Conservation (phyloP, 192 early-diverging fungal species). For the Coemansia sp. region DNA sequence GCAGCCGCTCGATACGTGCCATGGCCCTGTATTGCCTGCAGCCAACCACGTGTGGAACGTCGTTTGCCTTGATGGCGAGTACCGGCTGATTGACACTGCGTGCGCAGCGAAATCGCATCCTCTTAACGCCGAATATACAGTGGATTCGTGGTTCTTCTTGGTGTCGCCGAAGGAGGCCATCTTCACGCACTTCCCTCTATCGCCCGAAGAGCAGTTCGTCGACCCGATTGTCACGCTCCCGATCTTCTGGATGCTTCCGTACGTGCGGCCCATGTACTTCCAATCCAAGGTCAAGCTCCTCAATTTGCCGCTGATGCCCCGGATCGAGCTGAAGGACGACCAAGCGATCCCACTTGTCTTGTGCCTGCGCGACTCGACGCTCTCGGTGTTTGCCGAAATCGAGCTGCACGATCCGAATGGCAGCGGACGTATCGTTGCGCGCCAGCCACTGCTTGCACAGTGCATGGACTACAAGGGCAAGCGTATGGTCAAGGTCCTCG, state of each 20-base stretch:
- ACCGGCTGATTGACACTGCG: slow-evolving; percentile 50
- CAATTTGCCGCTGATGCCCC: slow-evolving; percentile 44
- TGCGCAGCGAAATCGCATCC: slow-evolving; percentile 50
- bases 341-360: slow-evolving; percentile 46
- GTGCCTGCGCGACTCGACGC: slow-evolving; percentile 41
- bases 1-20: slow-evolving; percentile 49
- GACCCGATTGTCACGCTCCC: slow-evolving; percentile 52
- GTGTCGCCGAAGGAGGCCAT: slow-evolving; percentile 50
- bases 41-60: slow-evolving; percentile 58
- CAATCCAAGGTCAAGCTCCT: slow-evolving; percentile 44
- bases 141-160: slow-evolving; percentile 52
- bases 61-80: slow-evolving; percentile 55
- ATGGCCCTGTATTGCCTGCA: slow-evolving; percentile 44
- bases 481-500: slow-evolving; percentile 56
- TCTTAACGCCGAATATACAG: slow-evolving; percentile 40
- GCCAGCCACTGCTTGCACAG: slow-evolving; percentile 53
- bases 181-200: slow-evolving; percentile 52
- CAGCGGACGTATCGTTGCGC: slow-evolving; percentile 48
- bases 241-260: slow-evolving; percentile 57
- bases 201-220: slow-evolving; percentile 44
- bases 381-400: slow-evolving; percentile 55
- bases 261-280: slow-evolving; percentile 52
- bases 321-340: slow-evolving; percentile 49
- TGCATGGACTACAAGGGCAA: slow-evolving; percentile 56
- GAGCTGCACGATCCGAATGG: slow-evolving; percentile 54